Evolutionary conservation across 805 yeast genomes (phyloP), one percentile per base, ranked within the genome.

Genomic region (Candida maesae): DNA sequence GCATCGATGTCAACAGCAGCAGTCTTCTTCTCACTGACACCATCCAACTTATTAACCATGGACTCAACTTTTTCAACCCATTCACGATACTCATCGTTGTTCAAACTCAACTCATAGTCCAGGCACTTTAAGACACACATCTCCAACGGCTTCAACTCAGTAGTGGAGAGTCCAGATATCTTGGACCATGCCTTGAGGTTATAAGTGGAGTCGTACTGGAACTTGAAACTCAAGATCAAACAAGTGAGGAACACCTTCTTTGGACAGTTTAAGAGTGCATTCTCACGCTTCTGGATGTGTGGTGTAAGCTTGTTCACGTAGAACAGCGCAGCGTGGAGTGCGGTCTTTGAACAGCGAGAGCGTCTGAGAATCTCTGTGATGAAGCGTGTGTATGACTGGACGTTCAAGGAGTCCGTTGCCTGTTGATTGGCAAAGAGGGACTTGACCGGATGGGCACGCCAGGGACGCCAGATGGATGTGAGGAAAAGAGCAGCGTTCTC

Each of bases 161-260:
- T 49, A 4, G 73, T 54, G 17, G 75, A 55, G 30, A 84, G 68
- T 1, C 95, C 93, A 25, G 87, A 74, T 36, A 87, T 79, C 56
- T 77, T 75, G 38, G 82, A 67, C 95, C 95, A 87, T 6, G 84
- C 75, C 46, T 69, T 71, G 50, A 83, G 70, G 23, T 84, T 69
- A 60, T 76, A 84, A 56, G 81, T 82, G 37, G 77, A 74, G 61
- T 87, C 95, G 56, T 80, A 87, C 45, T 73, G 68, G 59, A 79
- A 84, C 58, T 87, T 87, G 38, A 81, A 74, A 4, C 93, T 80
- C 28, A 87, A 65, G 39, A 86, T 83, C 39, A 87, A 59, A 53
- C 85, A 74, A 2, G 81, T 74, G 45, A 87, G 68, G 47, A 87
- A 80, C 31, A 79, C 71, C 46, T 84, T 76, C 51, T 84, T 79